Base-by-base conservation (phyloP, 805 yeast species). In the Priceomyces medius region DNA sequence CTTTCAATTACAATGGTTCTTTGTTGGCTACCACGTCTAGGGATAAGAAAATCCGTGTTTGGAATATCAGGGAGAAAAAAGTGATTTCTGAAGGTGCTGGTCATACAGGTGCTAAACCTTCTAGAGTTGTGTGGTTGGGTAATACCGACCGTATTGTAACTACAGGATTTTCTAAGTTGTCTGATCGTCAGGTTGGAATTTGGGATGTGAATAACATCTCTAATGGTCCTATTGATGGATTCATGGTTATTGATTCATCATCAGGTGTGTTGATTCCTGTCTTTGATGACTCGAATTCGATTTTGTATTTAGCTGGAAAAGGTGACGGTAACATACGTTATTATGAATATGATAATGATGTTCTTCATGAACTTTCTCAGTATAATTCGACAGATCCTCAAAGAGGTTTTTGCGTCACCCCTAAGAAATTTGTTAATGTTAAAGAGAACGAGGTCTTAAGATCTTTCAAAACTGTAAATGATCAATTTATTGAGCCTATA, bases 291-390 rank as follows among this genome's bases (percentile, higher is more conserved):
- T 77, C 85, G 26, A 89, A 86, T 34, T 79, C 82, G 42, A 79
- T 90, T 44, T 73, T 93, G 45, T 93, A 85, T 58, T 70, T 93
- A 46, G 98, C 96, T 23, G 99, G 99, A 53, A 91, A 93, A 64
- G 97, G 97, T 63, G 99, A 93, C 63, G 98, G 98, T 54, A 93
- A 91, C 62, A 88, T 93, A 55, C 86, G 97, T 57, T 91, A 91
- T 67, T 93, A 72, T 59, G 99, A 93, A 70, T 88, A 78, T 62
- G 88, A 82, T 47, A 80, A 86, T 54, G 97, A 91, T 55, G 85
- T 82, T 55, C 73, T 93, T 42, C 82, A 74, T 64, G 88, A 85
- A 52, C 68, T 93, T 45, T 86, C 96, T n/a, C 97, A 91, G 61
- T 93, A 77, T 63, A 82, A 83, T 46, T 88, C 97, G 3, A 78